These are phyloP conservation scores for Trypanosoma melophagium DNA, from an alignment of 208 protist genomes.

Conservation along the genomic window DNA sequence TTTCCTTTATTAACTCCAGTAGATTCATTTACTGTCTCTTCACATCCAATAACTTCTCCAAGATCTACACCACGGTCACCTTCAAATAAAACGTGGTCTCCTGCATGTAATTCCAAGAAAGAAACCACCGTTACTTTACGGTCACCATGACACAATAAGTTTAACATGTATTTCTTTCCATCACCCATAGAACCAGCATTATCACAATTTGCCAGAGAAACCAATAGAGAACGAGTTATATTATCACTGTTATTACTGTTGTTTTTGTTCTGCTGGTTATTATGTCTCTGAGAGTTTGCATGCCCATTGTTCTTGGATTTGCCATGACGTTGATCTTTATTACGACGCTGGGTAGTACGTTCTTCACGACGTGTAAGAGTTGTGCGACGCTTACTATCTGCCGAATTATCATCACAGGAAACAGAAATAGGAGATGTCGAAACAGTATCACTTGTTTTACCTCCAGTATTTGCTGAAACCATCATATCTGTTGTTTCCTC, in stretches of 20 bases:
- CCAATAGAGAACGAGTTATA: constrained; percentile 9
- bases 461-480: too few relatives aligned
- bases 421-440: neutral
- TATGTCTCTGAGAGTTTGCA: neutral
- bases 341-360: constrained; percentile 10
- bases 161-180: constrained; percentile 31
- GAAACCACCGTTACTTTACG: constrained; percentile 28
- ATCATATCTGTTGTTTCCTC: neutral
- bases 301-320: constrained; percentile 1
- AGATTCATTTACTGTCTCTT: constrained; percentile 15
- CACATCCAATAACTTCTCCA: constrained; percentile 61
- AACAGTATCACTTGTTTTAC: too few relatives aligned
- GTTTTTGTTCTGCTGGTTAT: constrained; percentile 1
- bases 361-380: neutral
- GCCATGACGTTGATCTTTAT: constrained; percentile 1
- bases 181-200: neutral
- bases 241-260: constrained; percentile 10
- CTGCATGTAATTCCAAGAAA: constrained; percentile 25
- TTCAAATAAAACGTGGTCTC: constrained; percentile 73
- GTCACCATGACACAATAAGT: constrained; percentile 52
- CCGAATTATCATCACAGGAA: too few relatives aligned
- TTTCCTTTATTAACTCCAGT: neutral
- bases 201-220: neutral
- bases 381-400: too few relatives aligned
- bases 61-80: constrained; percentile 79